Base-by-base conservation (phyloP, 306 rosid genomes). In the Vigna mungo region DNA sequence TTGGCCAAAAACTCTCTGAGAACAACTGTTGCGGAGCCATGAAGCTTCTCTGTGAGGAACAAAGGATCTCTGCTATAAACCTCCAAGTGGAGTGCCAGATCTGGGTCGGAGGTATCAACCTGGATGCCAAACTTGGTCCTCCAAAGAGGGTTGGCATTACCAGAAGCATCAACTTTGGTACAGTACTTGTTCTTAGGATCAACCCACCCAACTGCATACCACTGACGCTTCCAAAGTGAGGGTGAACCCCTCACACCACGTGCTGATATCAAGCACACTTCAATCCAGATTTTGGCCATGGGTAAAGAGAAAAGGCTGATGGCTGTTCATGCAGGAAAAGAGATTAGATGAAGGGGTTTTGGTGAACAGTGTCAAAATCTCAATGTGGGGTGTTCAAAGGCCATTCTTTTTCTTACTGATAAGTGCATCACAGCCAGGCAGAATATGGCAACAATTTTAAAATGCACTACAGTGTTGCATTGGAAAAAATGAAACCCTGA, bases 161-260 rank as follows among this genome's bases (percentile, higher is more conserved):
- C 94, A 9, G 94, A 90, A 25, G 87, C 83, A 63, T 93, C 96
- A 54, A 90, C 72, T 69, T 84, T 90, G 58, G 96, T 90, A 72
- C 91, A 85, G 65, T 89, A 90, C 69, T 89, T 93, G 90, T 52
- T 81, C 14, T 80, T 77, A 0, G 96, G 91, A 83, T 93, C 89
- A 54, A 91, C 74, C 96, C 98, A 93, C 49, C 89, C 96, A 16
- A 89, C 96, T 23, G 96, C 96, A 47, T 79, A 89, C 95, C 98
- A 93, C 47, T 91, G 98, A 69, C 88, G 93, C 88, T 88, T 93
- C 93, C 93, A 86, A 1, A 93, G 79, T 25, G 90, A 84, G 16
- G 87, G 84, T 39, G 94, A 75, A 64, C 78, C 84, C 54, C 82
- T 80, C 12, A 93, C 88, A 27, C 96, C 98, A 2, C 94, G 84